phyloP scores from a whole-genome alignment of 2,329 filamentous ascomycete genomes.

The Trichoderma atroviride region DNA sequence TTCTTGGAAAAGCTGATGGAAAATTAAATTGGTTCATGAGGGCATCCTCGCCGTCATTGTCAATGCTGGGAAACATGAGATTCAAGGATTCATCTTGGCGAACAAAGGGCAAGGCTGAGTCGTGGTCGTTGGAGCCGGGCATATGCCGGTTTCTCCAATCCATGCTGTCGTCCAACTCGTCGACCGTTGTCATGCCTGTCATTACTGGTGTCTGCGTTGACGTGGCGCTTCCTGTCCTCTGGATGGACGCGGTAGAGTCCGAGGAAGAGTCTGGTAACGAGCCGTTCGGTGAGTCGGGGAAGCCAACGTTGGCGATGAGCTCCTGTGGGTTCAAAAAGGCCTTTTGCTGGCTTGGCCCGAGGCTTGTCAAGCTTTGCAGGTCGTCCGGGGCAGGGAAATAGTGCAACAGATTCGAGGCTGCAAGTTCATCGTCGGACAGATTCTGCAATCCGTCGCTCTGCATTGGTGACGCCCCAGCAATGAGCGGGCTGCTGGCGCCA shows the following conservation, averaged over 20 bases:
- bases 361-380: slow-evolving; percentile 40
- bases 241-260: slow-evolving; percentile 53
- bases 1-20: slow-evolving; percentile 61
- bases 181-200: slow-evolving; percentile 49
- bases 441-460: slow-evolving; percentile 44
- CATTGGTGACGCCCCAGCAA: slow-evolving; percentile 42
- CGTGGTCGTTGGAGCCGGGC: slow-evolving; percentile 44
- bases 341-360: slow-evolving; percentile 38
- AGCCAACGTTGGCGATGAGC: slow-evolving; percentile 42
- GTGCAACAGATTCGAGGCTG: slow-evolving; percentile 40
- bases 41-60: slow-evolving; percentile 43
- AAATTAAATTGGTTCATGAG: slow-evolving; percentile 60
- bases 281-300: slow-evolving; percentile 46
- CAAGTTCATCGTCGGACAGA: slow-evolving; percentile 44
- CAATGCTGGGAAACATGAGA: slow-evolving; percentile 39
- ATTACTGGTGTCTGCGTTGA: slow-evolving; percentile 50
- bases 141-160: slow-evolving; percentile 47
- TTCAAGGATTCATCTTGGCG: slow-evolving; percentile 30
- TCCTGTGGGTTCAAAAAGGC: slow-evolving; percentile 41
- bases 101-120: slow-evolving; percentile 42
- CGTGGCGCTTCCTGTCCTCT: slow-evolving; percentile 50
- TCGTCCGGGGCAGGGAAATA: slow-evolving; percentile 44
- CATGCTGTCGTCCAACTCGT: slow-evolving; percentile 43
- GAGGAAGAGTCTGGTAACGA: slow-evolving; percentile 55
- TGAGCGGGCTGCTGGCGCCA: slow-evolving; percentile 44